Percentiles rank a stretch among this genome's conserved stretches.
Conservation (phyloP, 2,329 filamentous ascomycete species). For the Huntiella omanensis region DNA sequence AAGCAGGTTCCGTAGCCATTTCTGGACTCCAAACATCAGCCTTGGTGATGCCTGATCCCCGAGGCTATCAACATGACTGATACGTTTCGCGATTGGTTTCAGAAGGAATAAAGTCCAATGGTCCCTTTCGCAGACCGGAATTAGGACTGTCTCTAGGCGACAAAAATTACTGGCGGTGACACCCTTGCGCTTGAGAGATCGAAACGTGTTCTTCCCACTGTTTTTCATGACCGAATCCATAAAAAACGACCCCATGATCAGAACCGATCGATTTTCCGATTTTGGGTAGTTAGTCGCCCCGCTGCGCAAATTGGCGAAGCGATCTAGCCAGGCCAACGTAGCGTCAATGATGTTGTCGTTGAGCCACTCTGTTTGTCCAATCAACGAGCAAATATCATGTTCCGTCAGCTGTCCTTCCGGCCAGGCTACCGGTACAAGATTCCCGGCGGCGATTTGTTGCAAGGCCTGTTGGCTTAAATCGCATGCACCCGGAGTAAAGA, state of each 20-base stretch:
- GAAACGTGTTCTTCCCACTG: slow-evolving; percentile 28
- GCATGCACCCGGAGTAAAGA: no score
- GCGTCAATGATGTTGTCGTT: slow-evolving; percentile 62
- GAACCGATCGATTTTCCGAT: slow-evolving; percentile 35
- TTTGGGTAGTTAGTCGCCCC: slow-evolving; percentile 30
- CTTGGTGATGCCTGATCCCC: slow-evolving; percentile 17
- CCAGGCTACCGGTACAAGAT: not conserved
- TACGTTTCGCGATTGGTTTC: slow-evolving; percentile 36
- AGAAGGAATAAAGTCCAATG: slow-evolving; percentile 62
- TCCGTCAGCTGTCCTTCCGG: slow-evolving; percentile 15
- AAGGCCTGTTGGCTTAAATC: no score
- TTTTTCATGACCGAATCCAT: slow-evolving; percentile 33
- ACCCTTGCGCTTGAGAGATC: slow-evolving; percentile 37
- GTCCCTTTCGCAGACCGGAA: slow-evolving; percentile 43
- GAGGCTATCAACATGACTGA: slow-evolving; percentile 55
- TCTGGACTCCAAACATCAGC: no score
- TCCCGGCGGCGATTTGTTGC: not conserved
- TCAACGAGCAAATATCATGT: slow-evolving; percentile 45
- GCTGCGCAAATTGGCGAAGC: slow-evolving; percentile 35
- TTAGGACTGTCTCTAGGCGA: slow-evolving; percentile 45
- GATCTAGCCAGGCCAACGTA: slow-evolving; percentile 40
- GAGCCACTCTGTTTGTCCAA: slow-evolving; percentile 43
- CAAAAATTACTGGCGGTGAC: slow-evolving; percentile 43
- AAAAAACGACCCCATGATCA: slow-evolving; percentile 48
- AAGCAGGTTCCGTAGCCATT: slow-evolving; percentile 34